Percentiles rank a stretch among this genome's conserved stretches.
These are phyloP conservation scores for Plasmodium yoelii DNA, from an alignment of 169 alveolate genomes.

Conservation along the genomic window DNA sequence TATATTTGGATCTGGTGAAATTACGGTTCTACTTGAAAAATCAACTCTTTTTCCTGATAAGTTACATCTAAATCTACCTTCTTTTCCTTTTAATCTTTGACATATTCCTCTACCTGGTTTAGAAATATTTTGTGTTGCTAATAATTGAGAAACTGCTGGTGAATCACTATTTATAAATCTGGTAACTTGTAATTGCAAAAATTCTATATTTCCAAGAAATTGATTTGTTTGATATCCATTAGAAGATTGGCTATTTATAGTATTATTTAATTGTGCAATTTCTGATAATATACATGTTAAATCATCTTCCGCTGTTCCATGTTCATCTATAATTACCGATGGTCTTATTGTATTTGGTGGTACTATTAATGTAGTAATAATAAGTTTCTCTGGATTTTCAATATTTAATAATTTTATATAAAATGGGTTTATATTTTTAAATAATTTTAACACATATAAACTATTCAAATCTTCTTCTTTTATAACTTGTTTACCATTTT, in stretches of 20 bases:
- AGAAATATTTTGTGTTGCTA: conserved; percentile 85
- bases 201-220: conserved; percentile 91
- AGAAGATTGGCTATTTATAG: conserved; percentile 87
- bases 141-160: conserved; percentile 92
- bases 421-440: conserved; percentile 91
- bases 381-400: conserved; percentile 93
- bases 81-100: conserved; percentile 91
- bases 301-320: conserved; percentile 96
- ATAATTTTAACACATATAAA: conserved; percentile 89
- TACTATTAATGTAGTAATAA: conserved; percentile 93
- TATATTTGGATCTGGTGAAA: conserved; percentile 99
- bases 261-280: conserved; percentile 89
- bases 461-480: conserved; percentile 94
- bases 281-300: conserved; percentile 94
- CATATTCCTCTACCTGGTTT: conserved; percentile 89
- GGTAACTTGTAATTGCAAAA: conserved; percentile 91
- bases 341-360: conserved; percentile 99
- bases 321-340: conserved; percentile 93
- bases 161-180: conserved; percentile 94
- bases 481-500: conserved; percentile 83
- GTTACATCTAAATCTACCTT: conserved; percentile 99
- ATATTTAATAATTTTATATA: conserved; percentile 94
- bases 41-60: conserved; percentile 99
- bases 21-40: conserved; percentile 99
- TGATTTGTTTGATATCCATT: conserved; percentile 90